Percentiles rank a stretch among this genome's conserved stretches.
These are phyloP conservation scores for Fusarium udum DNA, from an alignment of 2,329 filamentous ascomycete genomes.

Conservation along the genomic window DNA sequence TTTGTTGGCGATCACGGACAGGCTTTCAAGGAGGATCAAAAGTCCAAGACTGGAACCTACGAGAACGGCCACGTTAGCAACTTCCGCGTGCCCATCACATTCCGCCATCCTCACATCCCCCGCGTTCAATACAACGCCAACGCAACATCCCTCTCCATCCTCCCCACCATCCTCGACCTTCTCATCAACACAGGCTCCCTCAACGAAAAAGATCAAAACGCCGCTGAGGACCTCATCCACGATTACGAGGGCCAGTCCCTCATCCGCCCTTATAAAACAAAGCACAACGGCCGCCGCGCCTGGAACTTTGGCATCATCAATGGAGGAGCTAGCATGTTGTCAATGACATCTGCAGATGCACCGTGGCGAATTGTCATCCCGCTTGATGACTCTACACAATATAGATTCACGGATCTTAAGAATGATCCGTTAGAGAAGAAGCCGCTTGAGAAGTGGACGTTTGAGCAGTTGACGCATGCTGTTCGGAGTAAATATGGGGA, in stretches of 20 bases:
- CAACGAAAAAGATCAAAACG: slow-evolving; percentile 36
- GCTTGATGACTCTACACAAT: slow-evolving; percentile 45
- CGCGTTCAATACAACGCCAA: slow-evolving; percentile 45
- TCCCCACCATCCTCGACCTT: slow-evolving; percentile 50
- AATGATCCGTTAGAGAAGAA: slow-evolving; percentile 44
- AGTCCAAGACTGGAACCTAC: slow-evolving; percentile 45
- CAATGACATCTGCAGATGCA: slow-evolving; percentile 46
- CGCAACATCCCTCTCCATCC: slow-evolving; percentile 46
- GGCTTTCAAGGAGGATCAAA: slow-evolving; percentile 47
- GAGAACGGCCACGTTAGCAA: slow-evolving; percentile 48
- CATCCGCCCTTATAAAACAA: slow-evolving; percentile 42
- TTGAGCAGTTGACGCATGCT: slow-evolving; percentile 29
- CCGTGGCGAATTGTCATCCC: slow-evolving; percentile 47
- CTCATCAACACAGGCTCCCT: slow-evolving; percentile 48
- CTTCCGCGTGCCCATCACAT: slow-evolving; percentile 47
- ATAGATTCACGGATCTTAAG: slow-evolving; percentile 47
- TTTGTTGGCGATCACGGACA: slow-evolving; percentile 50
- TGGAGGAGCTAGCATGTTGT: slow-evolving; percentile 47
- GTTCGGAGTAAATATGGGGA: slow-evolving; percentile 34
- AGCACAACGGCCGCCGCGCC: slow-evolving; percentile 39
- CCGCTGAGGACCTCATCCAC: slow-evolving; percentile 42
- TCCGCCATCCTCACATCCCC: slow-evolving; percentile 48
- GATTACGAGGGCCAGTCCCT: slow-evolving; percentile 51
- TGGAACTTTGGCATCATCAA: slow-evolving; percentile 52
- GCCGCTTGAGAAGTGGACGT: slow-evolving; percentile 43